A percentile compares a stretch with the other conserved stretches of the same genome.
Conservation (phyloP, 169 alveolate genomes). For the Cryptosporidium bovis region DNA sequence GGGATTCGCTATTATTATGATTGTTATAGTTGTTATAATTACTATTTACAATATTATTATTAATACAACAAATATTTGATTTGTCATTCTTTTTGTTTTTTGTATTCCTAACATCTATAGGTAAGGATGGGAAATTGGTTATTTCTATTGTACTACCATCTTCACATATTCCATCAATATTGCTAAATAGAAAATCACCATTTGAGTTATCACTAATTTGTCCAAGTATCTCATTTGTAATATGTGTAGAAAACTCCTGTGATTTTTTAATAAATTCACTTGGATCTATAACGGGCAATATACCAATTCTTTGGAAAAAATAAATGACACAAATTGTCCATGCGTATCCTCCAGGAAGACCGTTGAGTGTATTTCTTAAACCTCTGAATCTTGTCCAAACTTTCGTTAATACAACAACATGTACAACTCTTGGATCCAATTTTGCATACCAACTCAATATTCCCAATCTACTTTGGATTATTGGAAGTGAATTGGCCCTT, state of each 20-base stretch:
- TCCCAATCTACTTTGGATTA: constrained; percentile 69
- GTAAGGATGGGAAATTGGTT: not conserved
- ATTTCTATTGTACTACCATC: not conserved
- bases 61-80: not conserved
- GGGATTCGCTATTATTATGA: too few relatives aligned
- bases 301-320: constrained; percentile 71
- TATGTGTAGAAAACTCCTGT: constrained; percentile 1
- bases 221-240: constrained; percentile 31
- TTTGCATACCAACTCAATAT: constrained; percentile 70
- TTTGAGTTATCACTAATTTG: not conserved
- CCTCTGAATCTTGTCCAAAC: constrained; percentile 74
- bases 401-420: constrained; percentile 61
- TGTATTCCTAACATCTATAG: not conserved
- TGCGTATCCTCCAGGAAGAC: constrained; percentile 74
- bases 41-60: not conserved
- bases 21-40: too few relatives aligned
- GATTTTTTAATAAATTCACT: constrained; percentile 29
- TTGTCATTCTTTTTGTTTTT: not conserved
- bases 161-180: not conserved
- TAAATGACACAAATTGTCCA: constrained; percentile 71
- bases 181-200: not conserved
- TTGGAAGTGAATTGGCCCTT: constrained; percentile 39
- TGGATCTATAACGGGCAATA: constrained; percentile 64
- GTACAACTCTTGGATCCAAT: constrained; percentile 73
- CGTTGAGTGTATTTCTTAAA: constrained; percentile 58